phyloP scores from a whole-genome alignment of 306 rosid species.

The cucumber (Cucumis sativus) region DNA sequence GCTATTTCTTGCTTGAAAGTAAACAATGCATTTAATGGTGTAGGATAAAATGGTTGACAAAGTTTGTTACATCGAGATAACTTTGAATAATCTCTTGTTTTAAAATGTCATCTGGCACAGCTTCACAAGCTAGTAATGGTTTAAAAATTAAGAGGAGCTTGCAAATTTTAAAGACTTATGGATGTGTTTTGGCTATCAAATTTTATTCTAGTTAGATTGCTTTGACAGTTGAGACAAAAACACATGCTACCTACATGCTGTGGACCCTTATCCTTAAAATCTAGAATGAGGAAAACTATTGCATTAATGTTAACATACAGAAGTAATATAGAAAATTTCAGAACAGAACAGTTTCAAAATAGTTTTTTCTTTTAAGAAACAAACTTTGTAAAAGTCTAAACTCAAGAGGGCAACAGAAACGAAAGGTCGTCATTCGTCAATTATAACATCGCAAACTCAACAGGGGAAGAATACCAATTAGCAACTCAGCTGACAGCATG shows the following conservation, averaged over 20 bases:
- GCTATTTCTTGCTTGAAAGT: constrained; percentile 1
- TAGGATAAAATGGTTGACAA: neutral
- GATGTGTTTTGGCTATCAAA: neutral
- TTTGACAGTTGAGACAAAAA: constrained; percentile 20
- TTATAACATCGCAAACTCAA: too few species aligned
- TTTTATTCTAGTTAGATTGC: neutral
- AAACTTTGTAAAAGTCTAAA: too few species aligned
- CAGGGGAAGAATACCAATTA: too few species aligned
- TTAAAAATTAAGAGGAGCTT: neutral
- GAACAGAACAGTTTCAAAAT: neutral
- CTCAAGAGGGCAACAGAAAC: too few species aligned
- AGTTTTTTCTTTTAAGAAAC: neutral
- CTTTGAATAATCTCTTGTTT: neutral
- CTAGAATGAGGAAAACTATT: neutral
- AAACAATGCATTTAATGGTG: constrained; percentile 12
- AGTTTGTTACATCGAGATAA: neutral
- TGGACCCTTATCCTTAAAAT: constrained; percentile 2
- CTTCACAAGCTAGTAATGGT: neutral
- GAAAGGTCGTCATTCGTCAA: too few species aligned
- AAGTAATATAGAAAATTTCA: neutral
- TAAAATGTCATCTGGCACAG: neutral
- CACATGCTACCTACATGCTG: constrained; percentile 17
- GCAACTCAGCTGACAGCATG: too few species aligned
- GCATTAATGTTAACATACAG: neutral
- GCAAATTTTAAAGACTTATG: neutral